Evolutionary conservation across 2,329 filamentous ascomycete species (phyloP).

Genomic region (Stachybotrys elegans): DNA sequence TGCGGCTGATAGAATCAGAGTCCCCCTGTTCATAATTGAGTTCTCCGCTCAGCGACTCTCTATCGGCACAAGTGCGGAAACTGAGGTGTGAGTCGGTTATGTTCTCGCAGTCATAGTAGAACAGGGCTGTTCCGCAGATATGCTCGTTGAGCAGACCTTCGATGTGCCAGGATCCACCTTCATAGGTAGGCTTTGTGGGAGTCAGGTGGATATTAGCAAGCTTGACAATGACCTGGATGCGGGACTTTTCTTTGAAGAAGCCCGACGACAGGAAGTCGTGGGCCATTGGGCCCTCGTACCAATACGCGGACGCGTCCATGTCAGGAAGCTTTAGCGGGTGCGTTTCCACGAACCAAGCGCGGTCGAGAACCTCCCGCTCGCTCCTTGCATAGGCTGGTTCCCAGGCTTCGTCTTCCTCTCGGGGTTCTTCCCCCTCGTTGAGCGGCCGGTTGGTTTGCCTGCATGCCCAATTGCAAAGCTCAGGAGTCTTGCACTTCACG

Average conservation of each 20-base stretch:
- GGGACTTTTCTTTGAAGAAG: slow-evolving; percentile 23
- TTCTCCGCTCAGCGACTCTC: slow-evolving; percentile 17
- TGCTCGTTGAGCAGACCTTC: slow-evolving; percentile 57
- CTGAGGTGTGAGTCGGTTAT: slow-evolving; percentile 45
- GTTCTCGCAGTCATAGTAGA: slow-evolving; percentile 58
- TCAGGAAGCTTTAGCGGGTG: slow-evolving; percentile 17
- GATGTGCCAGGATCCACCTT: slow-evolving; percentile 49
- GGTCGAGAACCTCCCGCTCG: slow-evolving; percentile 17
- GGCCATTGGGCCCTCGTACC: slow-evolving; percentile 8
- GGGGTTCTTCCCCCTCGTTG: slow-evolving; percentile 17
- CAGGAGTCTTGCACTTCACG: slow-evolving; percentile 12
- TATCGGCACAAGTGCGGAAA: slow-evolving; percentile 40
- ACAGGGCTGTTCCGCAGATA: slow-evolving; percentile 58
- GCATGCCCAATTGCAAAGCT: slow-evolving; percentile 10
- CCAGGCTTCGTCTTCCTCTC: slow-evolving; percentile 11
- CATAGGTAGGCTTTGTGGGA: slow-evolving; percentile 50
- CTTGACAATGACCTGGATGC: slow-evolving; percentile 60
- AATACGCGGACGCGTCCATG: slow-evolving; percentile 3
- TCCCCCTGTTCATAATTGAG: slow-evolving; percentile 27
- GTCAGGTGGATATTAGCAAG: slow-evolving; percentile 56
- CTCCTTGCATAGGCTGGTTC: slow-evolving; percentile 11
- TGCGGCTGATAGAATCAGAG: slow-evolving; percentile 24
- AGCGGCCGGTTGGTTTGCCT: slow-evolving; percentile 14
- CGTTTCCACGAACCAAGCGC: slow-evolving; percentile 20
- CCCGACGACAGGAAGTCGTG: slow-evolving; percentile 18